Base-by-base conservation (phyloP, 129 eudicot genomes). In the Flaveria linearis region DNA sequence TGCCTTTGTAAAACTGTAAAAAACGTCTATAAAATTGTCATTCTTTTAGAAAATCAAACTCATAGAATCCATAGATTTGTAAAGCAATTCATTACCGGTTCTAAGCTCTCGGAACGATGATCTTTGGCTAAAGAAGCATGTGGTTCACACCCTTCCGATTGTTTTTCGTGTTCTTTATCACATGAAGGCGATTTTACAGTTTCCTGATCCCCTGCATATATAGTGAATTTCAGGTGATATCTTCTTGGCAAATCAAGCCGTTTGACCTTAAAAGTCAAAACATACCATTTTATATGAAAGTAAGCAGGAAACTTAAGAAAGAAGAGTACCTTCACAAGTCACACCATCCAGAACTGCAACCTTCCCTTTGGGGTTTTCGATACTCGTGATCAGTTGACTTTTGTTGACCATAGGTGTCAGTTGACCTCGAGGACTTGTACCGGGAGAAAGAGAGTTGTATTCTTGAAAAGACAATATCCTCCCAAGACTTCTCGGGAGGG, bases 391-490 rank as follows among this genome's bases (percentile, higher is more conserved):
- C 16, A 77, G 74, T 72, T 80, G 84, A 52, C 71, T 81, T 63
- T 79, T 89, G 52, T 23, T 78, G 76, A 45, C 80, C 80, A 13
- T 42, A 66, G 74, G 72, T 53, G 82, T 80, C 62, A 36, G 41
- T 55, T 62, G 82, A 22, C 61, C 60, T 73, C 85, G 75, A 26
- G 92, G 97, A 77, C 95, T 91, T 62, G 73, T 82, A 66, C 62
- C 46, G 0, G 93, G 88, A 56, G 97, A 86, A 58, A 71, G 62
- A 49, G 84, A 55, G 55, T 73, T 83, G 78, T 81, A 95, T 80
- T 88, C 90, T 9, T 92, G 86, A 69, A 84, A 81, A n/a, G 97
- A 87, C 18, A 91, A 85, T 46, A 95, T 87, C 76, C 92, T 82
- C 33, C 97, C 99, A 16, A 95, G 85, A 26, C 92, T 72, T 84